phyloP scores from a whole-genome alignment of 192 early-diverging fungal genomes.

The Gorgonomyces haynaldii region DNA sequence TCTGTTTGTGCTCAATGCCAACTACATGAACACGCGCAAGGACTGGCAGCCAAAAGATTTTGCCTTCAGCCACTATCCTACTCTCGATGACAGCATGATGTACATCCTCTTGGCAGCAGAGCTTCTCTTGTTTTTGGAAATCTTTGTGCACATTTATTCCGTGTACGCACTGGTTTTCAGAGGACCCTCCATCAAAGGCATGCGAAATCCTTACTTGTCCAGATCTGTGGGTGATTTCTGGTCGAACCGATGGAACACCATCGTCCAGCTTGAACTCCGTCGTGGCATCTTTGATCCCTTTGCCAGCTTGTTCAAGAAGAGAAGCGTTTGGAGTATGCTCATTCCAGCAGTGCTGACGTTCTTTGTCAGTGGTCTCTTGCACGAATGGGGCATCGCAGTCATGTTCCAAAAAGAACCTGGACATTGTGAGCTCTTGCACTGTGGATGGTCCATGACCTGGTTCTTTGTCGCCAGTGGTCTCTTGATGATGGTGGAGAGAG shows the following conservation, averaged over 20 bases:
- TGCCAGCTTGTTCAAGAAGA: background rate
- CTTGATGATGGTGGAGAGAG: background rate
- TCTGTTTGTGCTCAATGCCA: no score
- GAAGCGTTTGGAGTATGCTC: background rate
- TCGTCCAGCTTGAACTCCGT: background rate
- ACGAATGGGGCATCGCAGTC: slow-evolving; percentile 5
- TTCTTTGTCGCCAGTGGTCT: slow-evolving; percentile 2
- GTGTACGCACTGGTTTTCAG: slow-evolving; percentile 5
- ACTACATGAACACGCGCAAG: no score
- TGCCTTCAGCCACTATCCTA: background rate
- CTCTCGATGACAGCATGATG: background rate
- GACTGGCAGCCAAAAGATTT: background rate
- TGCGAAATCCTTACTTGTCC: slow-evolving; percentile 4
- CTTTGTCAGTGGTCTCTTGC: background rate
- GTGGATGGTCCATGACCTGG: no score
- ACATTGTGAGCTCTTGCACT: background rate
- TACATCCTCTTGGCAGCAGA: no score
- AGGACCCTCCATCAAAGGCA: background rate
- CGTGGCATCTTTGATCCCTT: slow-evolving; percentile 5
- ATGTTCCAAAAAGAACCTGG: background rate
- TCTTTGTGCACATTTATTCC: no score
- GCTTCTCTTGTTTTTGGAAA: background rate
- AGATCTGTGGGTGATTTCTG: slow-evolving; percentile 7
- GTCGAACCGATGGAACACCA: slow-evolving; percentile 6
- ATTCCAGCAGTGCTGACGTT: slow-evolving; percentile 1